These are phyloP conservation scores for Fusarium sororula DNA, from an alignment of 2,329 filamentous ascomycete genomes.

Conservation along the genomic window DNA sequence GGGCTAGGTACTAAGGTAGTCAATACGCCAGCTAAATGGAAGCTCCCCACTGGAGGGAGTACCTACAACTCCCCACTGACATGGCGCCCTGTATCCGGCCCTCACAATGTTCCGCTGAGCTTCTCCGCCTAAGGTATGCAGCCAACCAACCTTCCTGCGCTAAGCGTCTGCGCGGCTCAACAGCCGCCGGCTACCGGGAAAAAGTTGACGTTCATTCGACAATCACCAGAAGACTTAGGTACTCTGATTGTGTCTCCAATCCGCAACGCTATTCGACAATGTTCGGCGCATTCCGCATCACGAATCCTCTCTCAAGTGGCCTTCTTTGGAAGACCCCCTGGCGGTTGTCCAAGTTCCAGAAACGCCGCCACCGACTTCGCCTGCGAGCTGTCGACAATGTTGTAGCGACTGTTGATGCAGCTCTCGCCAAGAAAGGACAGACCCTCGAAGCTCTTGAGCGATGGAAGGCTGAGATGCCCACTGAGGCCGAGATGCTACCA, in stretches of 20 bases:
- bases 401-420: conserved; percentile 82
- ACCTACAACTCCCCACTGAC: background rate
- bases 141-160: conserved; percentile 20
- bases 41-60: background rate
- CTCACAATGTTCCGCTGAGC: conserved; percentile 43
- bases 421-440: conserved; percentile 77
- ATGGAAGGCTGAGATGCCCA: conserved; percentile 97
- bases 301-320: conserved; percentile 78
- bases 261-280: conserved; percentile 58
- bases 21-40: background rate
- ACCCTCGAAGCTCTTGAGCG: conserved; percentile 80
- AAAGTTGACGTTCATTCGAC: conserved; percentile 39
- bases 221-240: conserved; percentile 18
- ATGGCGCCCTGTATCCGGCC: conserved; percentile 18
- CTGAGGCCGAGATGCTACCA: conserved; percentile 93
- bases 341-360: conserved; percentile 92
- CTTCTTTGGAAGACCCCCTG: conserved; percentile 98
- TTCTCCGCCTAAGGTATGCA: background rate
- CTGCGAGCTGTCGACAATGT: conserved; percentile 87
- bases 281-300: conserved; percentile 86
- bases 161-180: conserved; percentile 17
- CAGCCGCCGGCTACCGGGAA: conserved; percentile 30
- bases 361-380: conserved; percentile 84
- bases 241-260: conserved; percentile 5
- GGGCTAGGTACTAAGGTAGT: background rate